A percentile compares a stretch with the other conserved stretches of the same genome.
phyloP scores from a whole-genome alignment of 192 early-diverging fungal genomes.

The Mortierella claussenii region DNA sequence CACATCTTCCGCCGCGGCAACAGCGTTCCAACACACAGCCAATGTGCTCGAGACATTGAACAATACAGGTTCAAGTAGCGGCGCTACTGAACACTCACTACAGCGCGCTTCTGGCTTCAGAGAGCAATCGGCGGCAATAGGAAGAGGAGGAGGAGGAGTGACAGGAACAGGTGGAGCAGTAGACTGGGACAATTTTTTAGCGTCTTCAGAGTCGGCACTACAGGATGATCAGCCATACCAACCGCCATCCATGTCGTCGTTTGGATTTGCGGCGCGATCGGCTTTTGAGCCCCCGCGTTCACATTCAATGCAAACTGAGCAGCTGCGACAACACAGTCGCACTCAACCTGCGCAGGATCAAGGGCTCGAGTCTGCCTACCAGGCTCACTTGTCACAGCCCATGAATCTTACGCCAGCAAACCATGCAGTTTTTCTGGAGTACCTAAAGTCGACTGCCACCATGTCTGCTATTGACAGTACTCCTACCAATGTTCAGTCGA shows the following conservation, averaged over 20 bases:
- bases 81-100: not conserved
- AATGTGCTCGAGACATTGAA: conserved; percentile 25
- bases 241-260: conserved; percentile 24
- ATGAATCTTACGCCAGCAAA: conserved; percentile 49
- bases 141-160: no score
- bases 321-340: not conserved
- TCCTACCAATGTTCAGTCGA: no score
- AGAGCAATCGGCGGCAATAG: no score
- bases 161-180: conserved; percentile 10
- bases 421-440: conserved; percentile 46
- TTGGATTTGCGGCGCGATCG: not conserved
- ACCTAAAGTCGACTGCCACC: conserved; percentile 37
- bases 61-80: conserved; percentile 9
- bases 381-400: conserved; percentile 26
- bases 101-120: not conserved
- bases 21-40: conserved; percentile 32
- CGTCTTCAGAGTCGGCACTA: conserved; percentile 35
- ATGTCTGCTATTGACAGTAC: not conserved
- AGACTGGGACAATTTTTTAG: conserved; percentile 48
- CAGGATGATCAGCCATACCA: conserved; percentile 25
- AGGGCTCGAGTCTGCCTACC: conserved; percentile 2
- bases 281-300: not conserved
- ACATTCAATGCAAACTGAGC: not conserved
- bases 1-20: conserved; percentile 16
- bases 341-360: not conserved